Base-by-base conservation (phyloP, 208 protist species). In the Paratrypanosoma confusum region DNA sequence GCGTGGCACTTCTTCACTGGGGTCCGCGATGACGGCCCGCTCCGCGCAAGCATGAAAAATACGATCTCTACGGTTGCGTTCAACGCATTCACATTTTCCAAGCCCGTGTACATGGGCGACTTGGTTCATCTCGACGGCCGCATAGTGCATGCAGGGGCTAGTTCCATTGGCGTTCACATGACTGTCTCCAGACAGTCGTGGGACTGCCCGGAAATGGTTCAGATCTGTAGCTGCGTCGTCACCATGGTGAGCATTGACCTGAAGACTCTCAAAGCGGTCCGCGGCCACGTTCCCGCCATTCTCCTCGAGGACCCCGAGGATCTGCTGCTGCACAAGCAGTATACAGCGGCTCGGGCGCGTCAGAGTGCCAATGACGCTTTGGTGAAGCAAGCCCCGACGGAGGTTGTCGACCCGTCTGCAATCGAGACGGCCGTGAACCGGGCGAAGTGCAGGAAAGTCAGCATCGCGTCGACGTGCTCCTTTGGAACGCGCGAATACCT, bases 191-290 rank as follows among this genome's bases (percentile, higher is more conserved):
- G 86, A 10, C 61, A 47, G 6, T 83, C 75, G 13, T 65, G 73
- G 10, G 70, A 70, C 33, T 78, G 75, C 13, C 55, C 71, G 31
- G 52, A 36, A 3, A 71, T 81, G 60, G 69, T 65, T 14, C 48
- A 47, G 16, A 68, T 68, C 11, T 79, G 78, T 1, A 66, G 88
- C 51, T 81, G 77, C 23, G 89, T 84, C 51, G 90, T 90, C 44
- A 85, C 82, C 16, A 91, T 95, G 81, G 81, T 90, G 26, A 56
- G 69, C 44, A 87, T 95, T 47, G 67, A 82, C 35, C 45, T 91
- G 11, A 70, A 72, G 36, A 68, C 86, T 3, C 59, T 81, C 26
- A 90, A 88, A 53, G 62, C 77, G 14, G 71, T 91, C 26, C n/a
- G n/a, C n/a, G n/a, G n/a, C n/a, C n/a, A n/a, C n/a, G n/a, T n/a